Evolutionary conservation across 768 basidiomycete species (phyloP), one percentile per base, ranked within the genome.

Genomic region (Strobilomyces dryophilus): DNA sequence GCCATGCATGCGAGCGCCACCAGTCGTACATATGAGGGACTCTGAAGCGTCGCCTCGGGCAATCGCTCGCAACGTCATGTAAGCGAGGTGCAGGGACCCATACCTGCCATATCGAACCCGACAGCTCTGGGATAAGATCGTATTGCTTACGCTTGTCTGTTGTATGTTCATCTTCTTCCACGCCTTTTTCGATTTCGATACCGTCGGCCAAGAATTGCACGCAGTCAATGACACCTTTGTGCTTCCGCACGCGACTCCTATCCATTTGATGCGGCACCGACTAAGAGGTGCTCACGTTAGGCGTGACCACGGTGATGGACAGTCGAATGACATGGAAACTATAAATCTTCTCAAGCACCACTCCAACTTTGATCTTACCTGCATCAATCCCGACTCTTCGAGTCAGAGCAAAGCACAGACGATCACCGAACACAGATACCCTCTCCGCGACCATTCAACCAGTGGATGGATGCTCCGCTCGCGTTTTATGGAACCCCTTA

Each of bases 91-190:
- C 24, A 4, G 31, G 43, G 21, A 15, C 17, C 8, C 50, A 14
- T 24, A n/a, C 17, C 27, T 15, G 41, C 24, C 11, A 45, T 18
- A 18, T 54, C 36, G 37, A 49, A 32, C 49, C 37, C 54, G 53
- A 42, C 45, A 40, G 8, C 47, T 44, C 29, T 62, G 62, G 62
- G 64, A 66, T n/a, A 58, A 52, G 35, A 36, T 61, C 51, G 40
- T 68, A 49, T 36, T 66, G 27, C 14, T 59, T 51, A 36, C 60
- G 54, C 70, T 68, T 57, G 48, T 20, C 40, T 68, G 55, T 35
- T 64, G 58, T 41, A 41, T 64, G 36, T 47, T 69, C 32, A 34
- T 27, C 47, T 70, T 68, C 54, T 39, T 69, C 45, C 62, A 44
- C 21, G 64, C 68, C 49, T 35, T 68, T 31, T 32, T 65, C 24